These are phyloP conservation scores for Pleurotus eryngii DNA, from an alignment of 768 basidiomycete species.

Conservation along the genomic window DNA sequence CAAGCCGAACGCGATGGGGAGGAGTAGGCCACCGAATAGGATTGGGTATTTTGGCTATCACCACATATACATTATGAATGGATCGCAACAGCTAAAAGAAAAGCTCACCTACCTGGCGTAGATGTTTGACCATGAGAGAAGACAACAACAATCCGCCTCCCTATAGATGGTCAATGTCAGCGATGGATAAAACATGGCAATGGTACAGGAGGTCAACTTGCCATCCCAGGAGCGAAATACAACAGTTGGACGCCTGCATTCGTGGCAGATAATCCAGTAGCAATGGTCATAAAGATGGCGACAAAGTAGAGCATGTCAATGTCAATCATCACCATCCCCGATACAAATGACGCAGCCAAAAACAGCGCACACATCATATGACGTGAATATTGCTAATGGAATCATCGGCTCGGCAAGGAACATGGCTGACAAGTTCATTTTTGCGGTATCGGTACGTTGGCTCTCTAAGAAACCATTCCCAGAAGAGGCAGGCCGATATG, in stretches of 20 bases:
- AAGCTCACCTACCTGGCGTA: constrained; percentile 26
- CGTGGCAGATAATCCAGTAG: constrained; percentile 34
- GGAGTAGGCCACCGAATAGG: constrained; percentile 32
- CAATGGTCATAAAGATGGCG: constrained; percentile 48
- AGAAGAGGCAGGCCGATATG: constrained; percentile 34
- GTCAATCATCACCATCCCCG: constrained; percentile 48
- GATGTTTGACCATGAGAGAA: constrained; percentile 28
- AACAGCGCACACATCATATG: constrained; percentile 36
- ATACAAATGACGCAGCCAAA: constrained; percentile 35
- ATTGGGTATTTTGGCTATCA: constrained; percentile 36
- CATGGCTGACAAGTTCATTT: neutral
- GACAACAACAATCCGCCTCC: constrained; percentile 34
- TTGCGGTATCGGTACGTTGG: constrained; percentile 2
- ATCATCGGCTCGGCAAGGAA: constrained; percentile 39
- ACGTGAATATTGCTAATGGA: constrained; percentile 40
- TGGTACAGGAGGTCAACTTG: constrained; percentile 16
- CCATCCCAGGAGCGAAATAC: constrained; percentile 50
- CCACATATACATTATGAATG: no score
- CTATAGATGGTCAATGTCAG: constrained; percentile 14
- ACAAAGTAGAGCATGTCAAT: constrained; percentile 53
- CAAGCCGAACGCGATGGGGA: constrained; percentile 39
- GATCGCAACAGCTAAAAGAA: neutral
- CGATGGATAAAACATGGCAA: neutral
- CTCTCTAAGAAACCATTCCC: constrained; percentile 42
- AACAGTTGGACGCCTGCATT: constrained; percentile 45